Evolutionary conservation across 768 basidiomycete genomes (phyloP), one percentile per base, ranked within the genome.

Genomic region (Phylloporus scabripes): DNA sequence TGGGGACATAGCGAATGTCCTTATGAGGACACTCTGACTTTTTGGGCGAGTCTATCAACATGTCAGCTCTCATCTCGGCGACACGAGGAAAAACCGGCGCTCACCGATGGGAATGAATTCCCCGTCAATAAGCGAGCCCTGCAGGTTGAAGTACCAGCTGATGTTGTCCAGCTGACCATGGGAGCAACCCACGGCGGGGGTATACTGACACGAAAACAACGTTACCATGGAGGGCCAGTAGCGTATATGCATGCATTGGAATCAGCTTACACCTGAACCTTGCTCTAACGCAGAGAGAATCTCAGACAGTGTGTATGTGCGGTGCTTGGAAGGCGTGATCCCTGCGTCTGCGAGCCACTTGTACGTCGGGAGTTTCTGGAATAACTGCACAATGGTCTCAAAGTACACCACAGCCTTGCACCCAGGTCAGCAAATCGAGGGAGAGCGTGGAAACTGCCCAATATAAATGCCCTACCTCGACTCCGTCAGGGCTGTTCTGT

Each of bases 301-400:
- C 3, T 74, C 63, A 5, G 74, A 65, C n/a, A 85, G 72, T 0
- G 79, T 81, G 64, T 80, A 81, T 0, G 80, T 83, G 50, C 63
- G 64, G 46, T 67, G 68, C 4, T 65, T 61, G 5, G 75, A 76
- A 2, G 90, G 91, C 4, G 77, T 78, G 57, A 92, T 92, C n/a
- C 87, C 88, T 9, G 75, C 82, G n/a, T 76, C 67, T 7, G 71
- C 67, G 21, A 93, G 80, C 79, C 79, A 88, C 11, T 77, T 70
- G 66, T 81, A 90, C 3, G 90, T 90, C 0, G 87, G 85, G 17
- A 91, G 78, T 2, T 72, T 73, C 78, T 78, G 59, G 72, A 83
- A 85, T 17, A 85, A 65, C 20, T 66, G 71, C 46, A 85, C 81
- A 3, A 80, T 74, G 7, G 53, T 71, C 50, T 78, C 57, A 68